phyloP scores from a whole-genome alignment of 2,329 filamentous ascomycete genomes.

The Elsinoe perseae region DNA sequence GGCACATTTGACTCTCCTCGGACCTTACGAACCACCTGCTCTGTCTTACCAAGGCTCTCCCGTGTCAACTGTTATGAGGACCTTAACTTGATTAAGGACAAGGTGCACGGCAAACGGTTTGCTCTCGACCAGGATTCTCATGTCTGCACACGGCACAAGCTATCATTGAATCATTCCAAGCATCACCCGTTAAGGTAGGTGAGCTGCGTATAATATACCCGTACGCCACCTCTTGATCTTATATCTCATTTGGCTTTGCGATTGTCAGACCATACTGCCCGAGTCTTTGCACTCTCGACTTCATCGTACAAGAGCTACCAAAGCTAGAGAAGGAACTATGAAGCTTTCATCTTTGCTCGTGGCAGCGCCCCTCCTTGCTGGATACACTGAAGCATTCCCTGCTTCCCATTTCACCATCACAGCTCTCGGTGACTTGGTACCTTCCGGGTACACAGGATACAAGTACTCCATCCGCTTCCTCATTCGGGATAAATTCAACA shows the following conservation, averaged over 20 bases:
- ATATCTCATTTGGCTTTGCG: slow-evolving; percentile 4
- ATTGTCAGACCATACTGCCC: slow-evolving; percentile 1
- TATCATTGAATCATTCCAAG: neutral
- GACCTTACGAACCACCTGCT: neutral
- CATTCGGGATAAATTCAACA: slow-evolving; percentile 7
- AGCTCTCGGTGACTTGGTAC: slow-evolving; percentile 2
- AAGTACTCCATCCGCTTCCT: slow-evolving; percentile 11
- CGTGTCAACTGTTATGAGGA: neutral
- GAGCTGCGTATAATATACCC: neutral
- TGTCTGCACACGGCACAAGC: neutral
- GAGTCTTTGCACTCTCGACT: neutral
- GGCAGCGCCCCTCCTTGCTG: slow-evolving; percentile 1
- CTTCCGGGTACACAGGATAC: slow-evolving; percentile 11
- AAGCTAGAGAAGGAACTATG: neutral
- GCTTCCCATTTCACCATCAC: slow-evolving; percentile 13
- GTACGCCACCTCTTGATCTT: neutral
- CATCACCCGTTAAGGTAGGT: neutral
- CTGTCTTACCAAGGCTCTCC: neutral
- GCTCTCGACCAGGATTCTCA: neutral
- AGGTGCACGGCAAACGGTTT: neutral
- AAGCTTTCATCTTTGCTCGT: neutral
- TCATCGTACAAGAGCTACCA: neutral
- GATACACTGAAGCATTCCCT: neutral
- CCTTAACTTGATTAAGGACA: slow-evolving; percentile 5
- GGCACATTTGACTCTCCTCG: neutral